Percentiles rank a stretch among this genome's conserved stretches.
phyloP scores from a whole-genome alignment of 2,329 filamentous ascomycete species.

The Achaetomium macrosporum region DNA sequence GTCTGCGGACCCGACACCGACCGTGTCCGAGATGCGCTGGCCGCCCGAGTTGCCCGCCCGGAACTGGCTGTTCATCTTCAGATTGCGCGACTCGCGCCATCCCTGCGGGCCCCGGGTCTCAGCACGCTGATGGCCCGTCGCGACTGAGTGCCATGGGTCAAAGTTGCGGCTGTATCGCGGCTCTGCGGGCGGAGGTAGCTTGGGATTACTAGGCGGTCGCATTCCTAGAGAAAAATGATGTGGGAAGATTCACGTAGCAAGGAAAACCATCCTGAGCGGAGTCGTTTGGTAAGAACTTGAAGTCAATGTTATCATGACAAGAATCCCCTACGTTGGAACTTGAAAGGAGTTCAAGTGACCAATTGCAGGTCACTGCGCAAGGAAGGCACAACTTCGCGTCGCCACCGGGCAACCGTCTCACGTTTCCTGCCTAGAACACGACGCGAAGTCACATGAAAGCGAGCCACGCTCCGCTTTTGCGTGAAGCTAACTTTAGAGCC shows the following conservation, averaged over 20 bases:
- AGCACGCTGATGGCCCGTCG: conserved; percentile 72
- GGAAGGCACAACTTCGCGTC: conserved; percentile 13
- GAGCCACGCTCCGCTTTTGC: conserved; percentile 1
- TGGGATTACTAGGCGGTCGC: conserved; percentile 22
- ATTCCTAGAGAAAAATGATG: neutral
- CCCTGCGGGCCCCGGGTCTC: conserved; percentile 59
- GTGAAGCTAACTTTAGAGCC: neutral
- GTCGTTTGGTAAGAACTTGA: no score
- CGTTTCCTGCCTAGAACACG: neutral
- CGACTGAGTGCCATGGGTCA: conserved; percentile 67
- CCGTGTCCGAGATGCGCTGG: conserved; percentile 56
- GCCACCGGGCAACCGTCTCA: conserved; percentile 11
- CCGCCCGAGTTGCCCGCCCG: conserved; percentile 51
- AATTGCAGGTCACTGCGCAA: conserved; percentile 2
- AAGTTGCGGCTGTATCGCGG: conserved; percentile 44
- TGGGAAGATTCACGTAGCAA: neutral
- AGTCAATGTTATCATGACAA: no score
- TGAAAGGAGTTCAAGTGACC: neutral
- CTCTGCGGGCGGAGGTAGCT: conserved; percentile 30
- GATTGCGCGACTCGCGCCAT: conserved; percentile 65
- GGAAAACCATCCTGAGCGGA: neutral
- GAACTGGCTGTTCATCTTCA: conserved; percentile 68
- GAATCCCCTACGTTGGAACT: no score
- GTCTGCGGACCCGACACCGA: conserved; percentile 57
- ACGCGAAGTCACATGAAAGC: conserved; percentile 18